Evolutionary conservation across 805 yeast genomes (phyloP), one percentile per base, ranked within the genome.

Genomic region (Maudiozyma serrabonitensis): DNA sequence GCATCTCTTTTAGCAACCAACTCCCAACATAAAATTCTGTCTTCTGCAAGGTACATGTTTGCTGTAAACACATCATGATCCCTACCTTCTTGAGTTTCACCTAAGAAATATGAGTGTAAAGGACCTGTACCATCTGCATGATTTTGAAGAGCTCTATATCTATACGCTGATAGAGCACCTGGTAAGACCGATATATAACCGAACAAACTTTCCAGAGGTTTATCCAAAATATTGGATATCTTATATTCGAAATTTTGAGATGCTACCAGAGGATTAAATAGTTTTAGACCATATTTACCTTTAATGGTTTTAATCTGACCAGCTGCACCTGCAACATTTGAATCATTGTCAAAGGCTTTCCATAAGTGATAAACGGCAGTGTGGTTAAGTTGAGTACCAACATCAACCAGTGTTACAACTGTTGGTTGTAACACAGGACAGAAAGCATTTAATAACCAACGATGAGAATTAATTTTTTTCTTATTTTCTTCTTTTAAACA

Each of bases 261-360:
- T 0, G 97, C 97, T 44, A 91, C 96, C 41, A 91, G 71, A 11
- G 98, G 98, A 66, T 91, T 91, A 21, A 87, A 65, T 53, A 93
- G 71, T 55, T 90, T 87, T 23, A 70, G 60, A 78, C 97, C 88
- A 28, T 81, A 84, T 58, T 81, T 85, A 42, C 99, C 99, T 59
- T 88, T 89, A 87, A 91, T 84, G 0, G 98, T 88, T 54, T 85
- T 85, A 62, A 93, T 90, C 67, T 93, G 98, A 54, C 99, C 99
- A 13, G 98, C 97, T 1, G 96, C 99, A 54, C 99, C 99, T 0
- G 96, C 99, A 47, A 93, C 96, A 59, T 91, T 90, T 1, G 97
- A 89, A 63, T 93, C 97, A 57, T 81, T 77, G 66, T 93, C 99
- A 67, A 93, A 93, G 0, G 96, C 95, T 67, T 93, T 93, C 99